Percentiles rank a stretch among this genome's conserved stretches.
Conservation (phyloP, 1,284 basidiomycete species). For the Cryptococcus sp. region DNA sequence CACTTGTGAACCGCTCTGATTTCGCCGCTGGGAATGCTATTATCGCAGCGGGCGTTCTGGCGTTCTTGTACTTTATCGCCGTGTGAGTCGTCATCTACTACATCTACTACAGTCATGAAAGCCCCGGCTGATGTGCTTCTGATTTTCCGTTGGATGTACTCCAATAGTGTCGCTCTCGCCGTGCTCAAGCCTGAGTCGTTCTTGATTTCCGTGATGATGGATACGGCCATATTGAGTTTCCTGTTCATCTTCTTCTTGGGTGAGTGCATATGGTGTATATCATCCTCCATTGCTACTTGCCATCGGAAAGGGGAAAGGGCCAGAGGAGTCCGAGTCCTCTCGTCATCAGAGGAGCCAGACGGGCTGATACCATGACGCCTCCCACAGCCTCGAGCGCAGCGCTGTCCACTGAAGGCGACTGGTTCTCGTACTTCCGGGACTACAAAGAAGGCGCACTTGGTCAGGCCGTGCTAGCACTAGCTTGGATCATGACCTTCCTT, state of each 20-base stretch:
- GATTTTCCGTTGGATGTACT: neutral
- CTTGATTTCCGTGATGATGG: constrained; percentile 34
- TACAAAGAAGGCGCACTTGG: constrained; percentile 22
- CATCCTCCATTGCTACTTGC: no score
- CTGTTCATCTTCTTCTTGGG: constrained; percentile 33
- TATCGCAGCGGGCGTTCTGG: constrained; percentile 35
- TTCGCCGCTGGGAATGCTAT: constrained; percentile 37
- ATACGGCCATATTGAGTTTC: constrained; percentile 29
- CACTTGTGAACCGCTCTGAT: constrained; percentile 17
- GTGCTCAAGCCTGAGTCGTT: constrained; percentile 24
- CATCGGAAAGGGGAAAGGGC: neutral
- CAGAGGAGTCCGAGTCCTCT: neutral
- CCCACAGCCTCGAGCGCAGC: constrained; percentile 11
- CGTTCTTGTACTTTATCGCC: constrained; percentile 32
- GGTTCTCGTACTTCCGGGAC: constrained; percentile 1
- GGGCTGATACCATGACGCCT: no score
- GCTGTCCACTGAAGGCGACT: constrained; percentile 10
- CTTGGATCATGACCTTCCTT: constrained; percentile 36
- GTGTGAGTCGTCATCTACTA: constrained; percentile 24
- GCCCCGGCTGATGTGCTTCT: neutral
- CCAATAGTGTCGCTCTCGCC: constrained; percentile 21
- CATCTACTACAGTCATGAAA: neutral
- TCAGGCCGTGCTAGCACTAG: constrained; percentile 36
- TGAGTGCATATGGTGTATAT: constrained; percentile 3
- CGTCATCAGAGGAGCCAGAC: neutral